These are phyloP conservation scores for Mycena latifolia DNA, from an alignment of 768 basidiomycete species.

Conservation along the genomic window DNA sequence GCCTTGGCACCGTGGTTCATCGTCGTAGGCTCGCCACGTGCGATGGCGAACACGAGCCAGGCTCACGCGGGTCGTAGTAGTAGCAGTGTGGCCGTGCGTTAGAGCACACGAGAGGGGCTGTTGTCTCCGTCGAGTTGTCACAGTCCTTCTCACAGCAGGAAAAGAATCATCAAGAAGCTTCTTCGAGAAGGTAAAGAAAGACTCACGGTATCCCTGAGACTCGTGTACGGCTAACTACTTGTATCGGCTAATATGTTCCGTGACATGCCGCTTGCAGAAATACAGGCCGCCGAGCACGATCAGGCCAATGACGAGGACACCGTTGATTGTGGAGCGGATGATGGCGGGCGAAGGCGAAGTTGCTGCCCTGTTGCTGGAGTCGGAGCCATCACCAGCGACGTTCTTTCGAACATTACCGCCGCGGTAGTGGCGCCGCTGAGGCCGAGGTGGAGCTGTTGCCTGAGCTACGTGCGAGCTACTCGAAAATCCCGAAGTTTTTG, in stretches of 20 bases:
- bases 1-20: too few species aligned
- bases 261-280: constrained; percentile 30
- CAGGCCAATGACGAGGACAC: constrained; percentile 36
- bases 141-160: constrained; percentile 9
- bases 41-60: constrained; percentile 13
- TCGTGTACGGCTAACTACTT: constrained; percentile 33
- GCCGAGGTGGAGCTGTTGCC: too few species aligned
- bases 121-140: constrained; percentile 14
- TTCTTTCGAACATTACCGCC: not conserved
- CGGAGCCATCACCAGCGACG: constrained; percentile 2
- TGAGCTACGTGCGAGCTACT: constrained; percentile 4
- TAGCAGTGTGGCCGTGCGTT: constrained; percentile 33
- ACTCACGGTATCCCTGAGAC: constrained; percentile 24
- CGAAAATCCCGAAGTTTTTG: constrained; percentile 57
- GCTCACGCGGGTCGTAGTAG: too few species aligned
- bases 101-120: constrained; percentile 22
- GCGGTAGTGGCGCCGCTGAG: too few species aligned
- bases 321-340: constrained; percentile 41
- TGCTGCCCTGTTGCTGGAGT: constrained; percentile 39
- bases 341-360: constrained; percentile 34
- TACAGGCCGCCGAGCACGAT: constrained; percentile 26
- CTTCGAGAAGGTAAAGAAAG: not conserved
- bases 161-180: not conserved
- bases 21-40: constrained; percentile 7
- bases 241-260: constrained; percentile 9